Evolutionary conservation across 1,139 yeast genomes (phyloP), one percentile per base, ranked within the genome.

Genomic region (Zygoascus sp.): DNA sequence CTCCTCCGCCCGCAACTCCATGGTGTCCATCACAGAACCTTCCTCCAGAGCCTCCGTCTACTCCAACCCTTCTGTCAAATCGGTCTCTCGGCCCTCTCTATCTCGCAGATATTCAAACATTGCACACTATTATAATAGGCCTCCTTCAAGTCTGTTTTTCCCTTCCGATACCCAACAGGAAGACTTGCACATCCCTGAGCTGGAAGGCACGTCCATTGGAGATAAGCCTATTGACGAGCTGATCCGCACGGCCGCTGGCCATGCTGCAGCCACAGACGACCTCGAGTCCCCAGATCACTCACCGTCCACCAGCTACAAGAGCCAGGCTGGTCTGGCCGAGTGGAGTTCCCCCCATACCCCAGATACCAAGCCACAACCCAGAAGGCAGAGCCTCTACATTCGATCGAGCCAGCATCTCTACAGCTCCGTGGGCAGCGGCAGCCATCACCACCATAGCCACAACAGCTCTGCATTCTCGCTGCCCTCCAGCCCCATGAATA

Each of bases 351-450:
- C 34, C 8, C 34, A 30, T 11, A 30, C 17, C 15, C 41, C 32
- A 15, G 43, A 40, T 20, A 30, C 34, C 13, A 20, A 39, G 11
- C 27, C 50, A 10, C 45, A 49, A 22, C 50, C 48, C 2, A 45
- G 54, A 28, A 45, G 58, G 27, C 57, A 53, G 32, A 51, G 53
- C 2, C 45, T 54, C 21, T 55, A 55, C 46, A 55, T 53, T n/a
- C 49, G 54, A 36, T 47, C 57, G 3, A 54, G 58, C 19, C 41
- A 39, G 35, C 50, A 51, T 32, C 40, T 49, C 13, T 50, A 49
- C 42, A 39, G 51, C 6, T 45, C 47, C 9, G 44, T 46, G 30
- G 16, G 35, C 45, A 6, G 46, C n/a, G n/a, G n/a, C n/a, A n/a
- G n/a, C n/a, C n/a, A n/a, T 39, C 10, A 34, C 41, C 35, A 21